Evolutionary conservation across 78 protist genomes (phyloP).

Genomic region (Dictyostelium firmibasis): DNA sequence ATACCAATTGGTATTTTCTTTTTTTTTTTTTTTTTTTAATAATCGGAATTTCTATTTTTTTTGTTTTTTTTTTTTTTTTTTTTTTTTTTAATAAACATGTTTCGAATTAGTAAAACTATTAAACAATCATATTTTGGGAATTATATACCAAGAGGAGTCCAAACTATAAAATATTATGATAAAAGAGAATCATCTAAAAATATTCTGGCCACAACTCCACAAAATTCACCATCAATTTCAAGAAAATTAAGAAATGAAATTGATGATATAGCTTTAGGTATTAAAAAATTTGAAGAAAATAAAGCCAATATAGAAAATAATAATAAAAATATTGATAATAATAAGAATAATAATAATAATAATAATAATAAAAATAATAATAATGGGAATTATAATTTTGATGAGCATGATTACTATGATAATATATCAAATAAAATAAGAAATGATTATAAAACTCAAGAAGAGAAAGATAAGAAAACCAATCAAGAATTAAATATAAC

Average conservation of each 20-base stretch:
- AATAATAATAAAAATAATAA: too few relatives aligned
- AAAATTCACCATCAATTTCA: background rate
- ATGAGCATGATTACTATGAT: too few relatives aligned
- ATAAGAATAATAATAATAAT: too few relatives aligned
- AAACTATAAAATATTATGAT: background rate
- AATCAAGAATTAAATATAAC: background rate
- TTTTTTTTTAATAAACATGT: background rate
- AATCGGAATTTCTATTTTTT: too few relatives aligned
- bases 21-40: too few relatives aligned
- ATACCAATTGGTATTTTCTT: too few relatives aligned
- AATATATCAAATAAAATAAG: too few relatives aligned
- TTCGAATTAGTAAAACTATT: background rate
- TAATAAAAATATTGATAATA: too few relatives aligned
- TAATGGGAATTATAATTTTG: too few relatives aligned
- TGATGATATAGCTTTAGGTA: background rate
- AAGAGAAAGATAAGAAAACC: background rate
- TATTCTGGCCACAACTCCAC: too few relatives aligned
- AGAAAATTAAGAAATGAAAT: background rate
- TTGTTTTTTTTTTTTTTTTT: too few relatives aligned
- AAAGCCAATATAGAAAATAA: too few relatives aligned
- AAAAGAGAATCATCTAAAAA: background rate
- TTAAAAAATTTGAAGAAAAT: background rate
- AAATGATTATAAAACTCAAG: background rate
- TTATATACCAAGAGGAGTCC: background rate
- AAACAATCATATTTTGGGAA: background rate